Evolutionary conservation across 1,284 basidiomycete species (phyloP).

Genomic region (Pseudozyma thailandica): DNA sequence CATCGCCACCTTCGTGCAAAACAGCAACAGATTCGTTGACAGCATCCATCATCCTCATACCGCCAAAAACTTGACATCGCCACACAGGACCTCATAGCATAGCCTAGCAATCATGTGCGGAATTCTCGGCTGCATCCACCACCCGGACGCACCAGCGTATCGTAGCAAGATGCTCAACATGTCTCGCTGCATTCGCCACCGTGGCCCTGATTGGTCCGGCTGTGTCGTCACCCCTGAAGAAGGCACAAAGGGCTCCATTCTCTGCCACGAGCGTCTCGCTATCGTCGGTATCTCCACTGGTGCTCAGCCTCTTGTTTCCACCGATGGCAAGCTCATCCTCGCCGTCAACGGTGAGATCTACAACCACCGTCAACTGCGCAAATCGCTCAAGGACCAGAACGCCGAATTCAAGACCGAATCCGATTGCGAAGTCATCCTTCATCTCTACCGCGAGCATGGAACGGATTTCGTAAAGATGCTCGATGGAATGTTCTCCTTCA

Average conservation of each 20-base stretch:
- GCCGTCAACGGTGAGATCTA: constrained; percentile 99
- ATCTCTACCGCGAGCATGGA: constrained; percentile 69
- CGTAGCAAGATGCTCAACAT: constrained; percentile 66
- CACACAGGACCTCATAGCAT: not conserved
- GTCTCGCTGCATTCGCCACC: constrained; percentile 67
- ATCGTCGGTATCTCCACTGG: constrained; percentile 98
- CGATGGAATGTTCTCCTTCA: constrained; percentile 99
- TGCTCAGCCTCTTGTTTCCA: constrained; percentile 91
- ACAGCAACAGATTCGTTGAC: not conserved
- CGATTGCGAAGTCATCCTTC: constrained; percentile 96
- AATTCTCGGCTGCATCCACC: constrained; percentile 65
- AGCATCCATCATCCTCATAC: not conserved
- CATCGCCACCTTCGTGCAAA: not conserved
- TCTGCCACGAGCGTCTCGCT: constrained; percentile 76
- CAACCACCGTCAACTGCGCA: constrained; percentile 89
- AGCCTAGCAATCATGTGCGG: constrained; percentile 58
- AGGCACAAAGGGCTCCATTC: constrained; percentile 60
- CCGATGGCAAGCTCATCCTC: constrained; percentile 85
- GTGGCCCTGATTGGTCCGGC: constrained; percentile 68
- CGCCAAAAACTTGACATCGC: too few species aligned
- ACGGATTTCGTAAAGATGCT: constrained; percentile 72
- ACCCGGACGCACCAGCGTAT: constrained; percentile 65
- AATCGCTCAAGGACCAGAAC: constrained; percentile 73
- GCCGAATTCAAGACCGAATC: constrained; percentile 96
- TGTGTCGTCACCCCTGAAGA: constrained; percentile 62